These are phyloP conservation scores for Pestalotiopsis sp. DNA, from an alignment of 2,329 filamentous ascomycete species.

Conservation along the genomic window DNA sequence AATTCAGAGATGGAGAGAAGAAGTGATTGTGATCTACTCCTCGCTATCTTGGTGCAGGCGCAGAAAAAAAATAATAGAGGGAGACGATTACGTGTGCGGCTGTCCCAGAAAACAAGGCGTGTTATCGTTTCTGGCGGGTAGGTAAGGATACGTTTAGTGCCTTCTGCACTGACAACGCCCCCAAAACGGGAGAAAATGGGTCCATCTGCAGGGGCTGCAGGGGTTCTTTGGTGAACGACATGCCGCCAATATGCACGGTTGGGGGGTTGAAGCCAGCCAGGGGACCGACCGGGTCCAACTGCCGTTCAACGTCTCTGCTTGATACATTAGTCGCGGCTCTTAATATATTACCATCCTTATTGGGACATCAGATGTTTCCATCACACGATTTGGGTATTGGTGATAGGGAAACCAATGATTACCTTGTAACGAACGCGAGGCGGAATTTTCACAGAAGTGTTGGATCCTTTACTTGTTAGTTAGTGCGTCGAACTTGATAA, in stretches of 20 bases:
- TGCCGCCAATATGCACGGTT: not conserved
- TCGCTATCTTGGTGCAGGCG: not conserved
- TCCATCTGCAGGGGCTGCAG: not conserved
- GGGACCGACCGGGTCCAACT: not conserved
- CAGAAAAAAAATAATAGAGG: not conserved
- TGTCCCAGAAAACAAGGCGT: not conserved
- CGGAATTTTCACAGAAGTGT: no score
- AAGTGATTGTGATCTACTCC: not conserved
- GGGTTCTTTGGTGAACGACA: not conserved
- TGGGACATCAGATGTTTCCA: not conserved
- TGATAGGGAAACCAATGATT: no score
- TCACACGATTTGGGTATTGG: not conserved
- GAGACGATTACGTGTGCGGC: not conserved
- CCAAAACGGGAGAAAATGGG: not conserved
- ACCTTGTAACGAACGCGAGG: no score
- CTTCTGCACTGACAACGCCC: not conserved
- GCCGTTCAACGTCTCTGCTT: not conserved
- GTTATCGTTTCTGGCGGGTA: not conserved
- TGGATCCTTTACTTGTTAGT: no score
- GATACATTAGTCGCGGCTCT: not conserved
- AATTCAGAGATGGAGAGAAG: not conserved
- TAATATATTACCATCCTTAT: not conserved
- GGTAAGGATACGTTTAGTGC: not conserved
- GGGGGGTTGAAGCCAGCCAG: not conserved
- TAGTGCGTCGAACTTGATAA: no score